Evolutionary conservation across 169 alveolate genomes (phyloP).

Genomic region (Eimeria falciformis): DNA sequence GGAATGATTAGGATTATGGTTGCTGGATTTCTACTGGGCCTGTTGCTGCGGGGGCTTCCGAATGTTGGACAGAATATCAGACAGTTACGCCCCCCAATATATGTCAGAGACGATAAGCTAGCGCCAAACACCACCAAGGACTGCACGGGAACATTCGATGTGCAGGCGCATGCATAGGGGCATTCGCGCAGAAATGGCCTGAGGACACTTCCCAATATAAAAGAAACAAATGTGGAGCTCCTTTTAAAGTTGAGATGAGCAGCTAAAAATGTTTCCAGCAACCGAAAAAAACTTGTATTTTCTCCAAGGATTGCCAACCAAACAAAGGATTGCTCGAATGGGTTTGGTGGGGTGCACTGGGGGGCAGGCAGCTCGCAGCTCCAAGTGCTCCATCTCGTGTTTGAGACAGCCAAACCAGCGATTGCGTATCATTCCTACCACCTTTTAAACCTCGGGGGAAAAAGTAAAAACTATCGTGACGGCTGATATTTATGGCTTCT

Average conservation of each 20-base stretch:
- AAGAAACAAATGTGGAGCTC: not conserved
- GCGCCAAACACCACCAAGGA: no score
- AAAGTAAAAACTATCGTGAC: no score
- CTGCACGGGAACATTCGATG: not conserved
- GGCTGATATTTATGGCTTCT: no score
- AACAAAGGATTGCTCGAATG: not conserved
- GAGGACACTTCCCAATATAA: not conserved
- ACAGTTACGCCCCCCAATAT: no score
- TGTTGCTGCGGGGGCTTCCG: no score
- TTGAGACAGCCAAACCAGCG: no score
- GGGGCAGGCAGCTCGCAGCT: conserved; percentile 57
- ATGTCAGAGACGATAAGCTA: no score
- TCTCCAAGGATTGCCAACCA: not conserved
- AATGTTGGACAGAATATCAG: no score
- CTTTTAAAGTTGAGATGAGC: not conserved
- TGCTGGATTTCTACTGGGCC: no score
- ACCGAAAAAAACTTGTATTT: not conserved
- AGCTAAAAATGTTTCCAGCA: not conserved
- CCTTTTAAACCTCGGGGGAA: no score
- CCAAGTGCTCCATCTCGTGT: not conserved
- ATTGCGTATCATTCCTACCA: no score
- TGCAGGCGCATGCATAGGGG: conserved; percentile 54
- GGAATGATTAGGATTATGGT: no score
- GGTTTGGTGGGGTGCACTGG: conserved; percentile 70
- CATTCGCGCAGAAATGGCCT: conserved; percentile 14